Base-by-base conservation (phyloP, 345 rosid species). In the Isatis tinctoria region DNA sequence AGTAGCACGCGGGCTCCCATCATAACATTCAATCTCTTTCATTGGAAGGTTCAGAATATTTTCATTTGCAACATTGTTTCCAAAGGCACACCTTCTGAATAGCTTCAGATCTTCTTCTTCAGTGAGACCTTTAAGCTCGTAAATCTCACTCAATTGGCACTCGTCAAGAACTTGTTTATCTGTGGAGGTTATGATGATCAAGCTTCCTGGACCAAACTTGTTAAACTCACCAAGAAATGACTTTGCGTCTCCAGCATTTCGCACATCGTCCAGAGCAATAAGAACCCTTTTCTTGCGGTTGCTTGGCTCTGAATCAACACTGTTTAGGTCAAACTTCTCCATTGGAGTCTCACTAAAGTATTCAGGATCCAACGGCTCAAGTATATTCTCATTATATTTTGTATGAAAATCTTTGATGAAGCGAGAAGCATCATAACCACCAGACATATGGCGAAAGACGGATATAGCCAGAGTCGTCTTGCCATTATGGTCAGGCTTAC, bases 1-100 rank as follows among this genome's bases (percentile, higher is more conserved):
- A 10, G 82, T 60, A 13, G 73, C 67, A 17, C 53, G 9, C 1
- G 82, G 85, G 6, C 73, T 69, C 27, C 64, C 52, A 4, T 41
- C 0, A 27, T 0, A 26, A 52, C 7, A 0, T 54, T 69, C 10
- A 28, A 57, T 14, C 53, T 0, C 47, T n/a, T n/a, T n/a, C n/a
- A n/a, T n/a, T n/a, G n/a, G n/a, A n/a, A n/a, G n/a, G n/a, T n/a
- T n/a, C n/a, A n/a, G n/a, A n/a, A n/a, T n/a, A n/a, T n/a, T n/a
- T n/a, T n/a, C n/a, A n/a, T n/a, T n/a, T n/a, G n/a, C n/a, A n/a
- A n/a, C n/a, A n/a, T n/a, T n/a, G n/a, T n/a, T n/a, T n/a, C n/a
- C n/a, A n/a, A n/a, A n/a, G n/a, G n/a, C n/a, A n/a, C n/a, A n/a
- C n/a, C n/a, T n/a, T n/a, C n/a, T n/a, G n/a, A n/a, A n/a, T n/a